Conservation (phyloP, 1,284 basidiomycete species). For the Puccinia brachypodii region DNA sequence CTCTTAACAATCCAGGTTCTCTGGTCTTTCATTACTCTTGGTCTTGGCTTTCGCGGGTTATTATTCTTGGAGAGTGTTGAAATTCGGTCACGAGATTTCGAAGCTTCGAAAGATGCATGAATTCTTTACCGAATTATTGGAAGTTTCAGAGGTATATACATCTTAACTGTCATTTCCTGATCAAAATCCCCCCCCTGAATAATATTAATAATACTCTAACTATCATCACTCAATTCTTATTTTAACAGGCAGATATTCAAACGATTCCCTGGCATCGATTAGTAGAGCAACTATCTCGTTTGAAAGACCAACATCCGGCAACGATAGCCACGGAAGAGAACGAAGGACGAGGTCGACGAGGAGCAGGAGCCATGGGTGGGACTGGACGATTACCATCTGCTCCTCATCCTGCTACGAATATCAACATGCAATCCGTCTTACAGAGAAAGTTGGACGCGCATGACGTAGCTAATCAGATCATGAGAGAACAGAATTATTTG, state of each 20-base stretch:
- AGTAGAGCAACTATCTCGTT: constrained; percentile 79
- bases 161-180: neutral
- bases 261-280: constrained; percentile 96
- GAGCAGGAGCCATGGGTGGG: no score
- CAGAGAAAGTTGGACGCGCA: constrained; percentile 76
- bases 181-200: neutral
- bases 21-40: constrained; percentile 74
- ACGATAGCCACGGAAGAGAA: constrained; percentile 40
- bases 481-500: constrained; percentile 96
- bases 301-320: constrained; percentile 67
- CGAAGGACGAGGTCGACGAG: constrained; percentile 26
- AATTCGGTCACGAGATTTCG: constrained; percentile 63
- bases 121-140: constrained; percentile 68
- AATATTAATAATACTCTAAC: neutral
- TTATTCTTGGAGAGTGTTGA: constrained; percentile 66
- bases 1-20: constrained; percentile 63
- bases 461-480: constrained; percentile 91
- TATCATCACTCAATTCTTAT: neutral
- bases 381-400: no score
- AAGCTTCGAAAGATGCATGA: constrained; percentile 86
- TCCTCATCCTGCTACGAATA: no score
- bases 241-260: constrained; percentile 80
- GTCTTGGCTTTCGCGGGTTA: constrained; percentile 76
- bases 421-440: constrained; percentile 54
- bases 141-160: constrained; percentile 62